These are phyloP conservation scores for Xeromyces bisporus DNA, from an alignment of 495 filamentous ascomycete genomes.

Conservation along the genomic window DNA sequence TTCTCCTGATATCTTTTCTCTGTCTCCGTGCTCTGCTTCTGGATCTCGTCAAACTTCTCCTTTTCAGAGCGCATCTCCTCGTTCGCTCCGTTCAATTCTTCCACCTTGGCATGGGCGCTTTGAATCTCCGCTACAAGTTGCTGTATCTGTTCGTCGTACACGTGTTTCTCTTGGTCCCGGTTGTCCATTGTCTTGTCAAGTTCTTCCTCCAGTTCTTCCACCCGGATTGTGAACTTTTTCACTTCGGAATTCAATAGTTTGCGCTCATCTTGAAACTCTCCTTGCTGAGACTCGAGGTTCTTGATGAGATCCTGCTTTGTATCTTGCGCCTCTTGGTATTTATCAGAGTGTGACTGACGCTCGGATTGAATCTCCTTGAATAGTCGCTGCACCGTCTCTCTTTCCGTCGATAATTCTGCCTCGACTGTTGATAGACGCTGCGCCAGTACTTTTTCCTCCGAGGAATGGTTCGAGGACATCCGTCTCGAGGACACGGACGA, in stretches of 20 bases:
- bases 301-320: constrained; percentile 90
- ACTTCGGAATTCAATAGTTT: constrained; percentile 65
- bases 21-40: constrained; percentile 24
- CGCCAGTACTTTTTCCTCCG: constrained; percentile 46
- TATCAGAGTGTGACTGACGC: constrained; percentile 45
- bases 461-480: constrained; percentile 47
- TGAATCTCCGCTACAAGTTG: constrained; percentile 55
- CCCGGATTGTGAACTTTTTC: constrained; percentile 49
- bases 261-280: constrained; percentile 73
- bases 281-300: constrained; percentile 82
- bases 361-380: constrained; percentile 49
- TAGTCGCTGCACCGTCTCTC: constrained; percentile 36
- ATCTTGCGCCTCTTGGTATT: constrained; percentile 65
- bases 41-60: constrained; percentile 36
- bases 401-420: constrained; percentile 53
- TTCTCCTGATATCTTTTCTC: constrained; percentile 36
- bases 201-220: constrained; percentile 82
- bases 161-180: constrained; percentile 58
- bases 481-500: constrained; percentile 50
- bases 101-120: constrained; percentile 35
- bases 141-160: constrained; percentile 49
- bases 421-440: constrained; percentile 67
- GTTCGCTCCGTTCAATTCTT: constrained; percentile 39
- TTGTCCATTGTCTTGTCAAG: constrained; percentile 70
- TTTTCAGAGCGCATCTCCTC: constrained; percentile 34